These are phyloP conservation scores for Pistacia atlantica DNA, from an alignment of 345 rosid species.

Conservation along the genomic window DNA sequence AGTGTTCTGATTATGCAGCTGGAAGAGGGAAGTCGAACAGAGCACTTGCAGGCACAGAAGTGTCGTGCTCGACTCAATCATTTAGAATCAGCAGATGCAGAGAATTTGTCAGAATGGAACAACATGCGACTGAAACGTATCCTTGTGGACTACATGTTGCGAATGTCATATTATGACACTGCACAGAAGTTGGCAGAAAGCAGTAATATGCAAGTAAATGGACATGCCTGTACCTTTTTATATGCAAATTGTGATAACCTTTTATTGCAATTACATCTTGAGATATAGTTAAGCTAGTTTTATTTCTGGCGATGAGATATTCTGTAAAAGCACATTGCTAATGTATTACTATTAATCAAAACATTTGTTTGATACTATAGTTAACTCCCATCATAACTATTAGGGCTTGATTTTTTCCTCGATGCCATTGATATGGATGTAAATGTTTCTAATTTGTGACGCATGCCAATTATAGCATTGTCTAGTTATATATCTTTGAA, in stretches of 20 bases:
- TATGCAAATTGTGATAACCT: neutral
- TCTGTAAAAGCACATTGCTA: neutral
- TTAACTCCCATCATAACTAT: neutral
- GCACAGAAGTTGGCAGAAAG: constrained; percentile 77
- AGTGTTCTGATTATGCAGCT: constrained; percentile 42
- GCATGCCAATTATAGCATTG: neutral
- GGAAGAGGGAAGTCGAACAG: constrained; percentile 82
- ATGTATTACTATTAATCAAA: neutral
- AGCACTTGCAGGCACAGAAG: constrained; percentile 81
- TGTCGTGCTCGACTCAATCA: constrained; percentile 89
- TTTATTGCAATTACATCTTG: no score
- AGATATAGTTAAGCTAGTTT: no score
- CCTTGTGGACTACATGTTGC: constrained; percentile 90
- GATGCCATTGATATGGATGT: neutral
- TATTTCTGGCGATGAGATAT: neutral
- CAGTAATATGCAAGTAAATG: constrained; percentile 66
- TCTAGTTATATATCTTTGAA: neutral
- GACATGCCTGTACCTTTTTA: constrained; percentile 4
- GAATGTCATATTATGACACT: constrained; percentile 87
- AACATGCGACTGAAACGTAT: constrained; percentile 75
- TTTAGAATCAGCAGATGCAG: constrained; percentile 79
- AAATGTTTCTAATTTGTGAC: neutral
- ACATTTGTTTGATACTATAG: neutral
- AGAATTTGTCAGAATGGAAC: constrained; percentile 73
- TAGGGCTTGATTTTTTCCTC: neutral